A percentile compares a stretch with the other conserved stretches of the same genome.
phyloP scores from a whole-genome alignment of 2,329 filamentous ascomycete genomes.

The Neophaeococcomyces aloes region DNA sequence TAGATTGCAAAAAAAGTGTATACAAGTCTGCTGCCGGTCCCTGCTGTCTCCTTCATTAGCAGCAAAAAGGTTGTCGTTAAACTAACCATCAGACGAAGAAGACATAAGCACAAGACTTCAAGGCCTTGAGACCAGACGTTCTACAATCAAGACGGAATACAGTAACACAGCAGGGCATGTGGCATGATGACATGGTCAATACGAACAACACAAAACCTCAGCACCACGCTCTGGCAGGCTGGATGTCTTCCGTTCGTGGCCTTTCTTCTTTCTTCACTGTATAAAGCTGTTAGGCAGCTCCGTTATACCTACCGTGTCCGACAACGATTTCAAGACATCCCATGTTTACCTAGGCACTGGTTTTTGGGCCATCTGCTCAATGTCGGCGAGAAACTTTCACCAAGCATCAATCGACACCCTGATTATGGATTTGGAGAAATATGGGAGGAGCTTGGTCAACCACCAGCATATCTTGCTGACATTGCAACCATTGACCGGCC shows the following conservation, averaged over 20 bases:
- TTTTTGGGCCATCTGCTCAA: slow-evolving; percentile 16
- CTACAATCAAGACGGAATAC: no score
- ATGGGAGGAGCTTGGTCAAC: slow-evolving; percentile 14
- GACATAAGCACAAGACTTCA: no score
- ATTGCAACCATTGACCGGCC: slow-evolving; percentile 29
- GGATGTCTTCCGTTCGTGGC: neutral
- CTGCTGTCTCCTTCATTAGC: no score
- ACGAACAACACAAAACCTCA: no score
- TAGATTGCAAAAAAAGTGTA: no score
- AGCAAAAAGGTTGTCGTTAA: no score
- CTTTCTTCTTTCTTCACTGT: neutral
- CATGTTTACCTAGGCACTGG: slow-evolving; percentile 13
- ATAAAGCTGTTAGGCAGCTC: neutral
- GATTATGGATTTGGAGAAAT: slow-evolving; percentile 17
- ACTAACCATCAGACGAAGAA: no score
- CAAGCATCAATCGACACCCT: slow-evolving; percentile 12
- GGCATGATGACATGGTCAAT: no score
- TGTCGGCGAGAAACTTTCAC: slow-evolving; percentile 13
- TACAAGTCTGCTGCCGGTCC: no score
- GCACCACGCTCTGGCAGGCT: neutral
- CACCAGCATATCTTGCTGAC: slow-evolving; percentile 28
- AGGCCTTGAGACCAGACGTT: no score
- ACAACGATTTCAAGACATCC: slow-evolving; percentile 10
- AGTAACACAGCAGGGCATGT: no score
- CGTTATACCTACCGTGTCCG: slow-evolving; percentile 8